Evolutionary conservation across 306 rosid species (phyloP).

Genomic region (Acacia confusa): DNA sequence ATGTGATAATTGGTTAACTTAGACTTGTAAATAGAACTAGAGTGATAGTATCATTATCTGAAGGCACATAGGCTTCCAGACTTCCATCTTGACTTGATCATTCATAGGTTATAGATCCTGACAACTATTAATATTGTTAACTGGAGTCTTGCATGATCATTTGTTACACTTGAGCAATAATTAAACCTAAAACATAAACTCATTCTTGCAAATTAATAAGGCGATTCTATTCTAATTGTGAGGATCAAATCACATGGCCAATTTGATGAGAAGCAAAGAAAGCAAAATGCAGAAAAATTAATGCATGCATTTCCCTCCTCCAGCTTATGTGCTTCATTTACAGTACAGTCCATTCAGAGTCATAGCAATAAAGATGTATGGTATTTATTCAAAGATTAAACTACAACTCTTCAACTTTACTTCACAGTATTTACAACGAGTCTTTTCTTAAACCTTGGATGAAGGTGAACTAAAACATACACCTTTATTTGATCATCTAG

Average conservation of each 20-base stretch:
- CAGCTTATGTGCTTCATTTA: not conserved
- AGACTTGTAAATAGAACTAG: too few relatives aligned
- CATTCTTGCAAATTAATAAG: not conserved
- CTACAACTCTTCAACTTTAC: constrained; percentile 1
- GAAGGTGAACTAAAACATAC: constrained; percentile 41
- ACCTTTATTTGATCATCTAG: constrained; percentile 32
- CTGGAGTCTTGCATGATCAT: not conserved
- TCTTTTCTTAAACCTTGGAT: not conserved
- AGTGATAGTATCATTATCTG: too few relatives aligned
- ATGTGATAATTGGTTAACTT: too few relatives aligned
- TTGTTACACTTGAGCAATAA: not conserved
- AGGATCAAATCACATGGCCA: not conserved
- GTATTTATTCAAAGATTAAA: constrained; percentile 13
- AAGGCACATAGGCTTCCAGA: too few relatives aligned
- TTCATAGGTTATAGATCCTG: not conserved
- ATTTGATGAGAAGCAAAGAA: not conserved
- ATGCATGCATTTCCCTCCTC: not conserved
- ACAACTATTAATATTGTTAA: not conserved
- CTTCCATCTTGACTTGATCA: not conserved
- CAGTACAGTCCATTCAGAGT: not conserved
- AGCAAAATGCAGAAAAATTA: not conserved
- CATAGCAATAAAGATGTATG: not conserved
- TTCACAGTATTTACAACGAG: constrained; percentile 4
- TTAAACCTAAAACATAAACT: not conserved
- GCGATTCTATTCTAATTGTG: not conserved